phyloP scores from a whole-genome alignment of 2,329 filamentous ascomycete species.

The Fusarium sp. region DNA sequence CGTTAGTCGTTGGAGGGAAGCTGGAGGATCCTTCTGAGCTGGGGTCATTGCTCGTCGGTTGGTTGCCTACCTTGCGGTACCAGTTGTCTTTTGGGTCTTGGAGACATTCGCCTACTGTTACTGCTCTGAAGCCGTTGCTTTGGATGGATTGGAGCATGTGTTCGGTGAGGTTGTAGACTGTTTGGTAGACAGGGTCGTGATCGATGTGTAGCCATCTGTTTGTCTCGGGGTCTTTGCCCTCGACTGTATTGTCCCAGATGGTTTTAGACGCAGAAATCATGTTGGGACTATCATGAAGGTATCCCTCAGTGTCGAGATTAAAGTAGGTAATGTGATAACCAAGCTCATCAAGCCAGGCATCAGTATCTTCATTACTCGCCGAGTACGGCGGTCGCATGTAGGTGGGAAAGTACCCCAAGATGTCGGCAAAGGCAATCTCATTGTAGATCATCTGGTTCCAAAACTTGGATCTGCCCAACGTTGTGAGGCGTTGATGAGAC shows the following conservation, averaged over 20 bases:
- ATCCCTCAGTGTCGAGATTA: conserved; percentile 72
- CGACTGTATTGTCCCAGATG: conserved; percentile 53
- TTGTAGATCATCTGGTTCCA: conserved; percentile 57
- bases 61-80: conserved; percentile 56
- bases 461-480: conserved; percentile 49
- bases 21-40: conserved; percentile 26
- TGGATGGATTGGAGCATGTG: conserved; percentile 57
- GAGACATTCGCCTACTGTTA: conserved; percentile 66
- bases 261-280: conserved; percentile 61
- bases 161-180: conserved; percentile 57
- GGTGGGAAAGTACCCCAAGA: conserved; percentile 56
- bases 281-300: conserved; percentile 63
- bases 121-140: conserved; percentile 57
- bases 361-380: conserved; percentile 56
- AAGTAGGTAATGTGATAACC: conserved; percentile 72
- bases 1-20: conserved; percentile 38
- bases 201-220: conserved; percentile 64
- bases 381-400: conserved; percentile 62
- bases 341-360: conserved; percentile 55
- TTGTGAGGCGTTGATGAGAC: conserved; percentile 59
- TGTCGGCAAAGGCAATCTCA: conserved; percentile 57
- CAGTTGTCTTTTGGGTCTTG: conserved; percentile 64
- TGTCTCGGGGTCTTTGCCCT: conserved; percentile 41
- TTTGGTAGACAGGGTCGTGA: conserved; percentile 62
- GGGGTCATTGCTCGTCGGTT: background rate